These are phyloP conservation scores for Phytophthora hybrid DNA, from an alignment of 352 stramenopile species.

Conservation along the genomic window DNA sequence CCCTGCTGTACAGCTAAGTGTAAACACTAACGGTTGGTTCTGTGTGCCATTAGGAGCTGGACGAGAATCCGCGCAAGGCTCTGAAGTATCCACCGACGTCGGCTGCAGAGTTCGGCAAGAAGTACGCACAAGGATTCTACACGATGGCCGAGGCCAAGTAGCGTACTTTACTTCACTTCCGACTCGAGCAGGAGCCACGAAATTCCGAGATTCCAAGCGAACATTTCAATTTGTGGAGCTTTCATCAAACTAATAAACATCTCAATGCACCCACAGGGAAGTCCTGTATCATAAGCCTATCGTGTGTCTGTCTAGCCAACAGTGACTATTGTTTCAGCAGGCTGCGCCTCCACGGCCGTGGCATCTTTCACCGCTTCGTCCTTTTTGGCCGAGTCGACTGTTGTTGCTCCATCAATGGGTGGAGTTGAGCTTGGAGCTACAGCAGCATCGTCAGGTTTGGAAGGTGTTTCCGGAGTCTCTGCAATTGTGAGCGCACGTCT, in stretches of 20 bases:
- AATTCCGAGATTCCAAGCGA: not conserved
- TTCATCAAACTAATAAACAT: constrained; percentile 33
- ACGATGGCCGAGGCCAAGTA: constrained; percentile 86
- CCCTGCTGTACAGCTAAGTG: not conserved
- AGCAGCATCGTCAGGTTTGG: constrained; percentile 12
- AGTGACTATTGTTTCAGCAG: constrained; percentile 3
- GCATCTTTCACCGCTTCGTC: constrained; percentile 12
- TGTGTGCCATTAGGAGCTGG: constrained; percentile 54
- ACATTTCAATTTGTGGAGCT: constrained; percentile 11
- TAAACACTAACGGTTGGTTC: not conserved
- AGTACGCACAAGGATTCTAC: constrained; percentile 88
- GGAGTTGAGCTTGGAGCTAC: not conserved
- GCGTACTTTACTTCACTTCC: not conserved
- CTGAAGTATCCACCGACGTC: constrained; percentile 74
- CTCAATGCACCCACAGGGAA: constrained; percentile 16
- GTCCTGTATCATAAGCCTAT: not conserved
- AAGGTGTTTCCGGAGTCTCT: constrained; percentile 16
- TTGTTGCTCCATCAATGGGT: not conserved
- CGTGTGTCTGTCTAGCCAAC: not conserved
- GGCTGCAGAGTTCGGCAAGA: constrained; percentile 76
- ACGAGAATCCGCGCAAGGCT: constrained; percentile 81
- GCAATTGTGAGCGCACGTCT: constrained; percentile 35
- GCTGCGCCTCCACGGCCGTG: not conserved
- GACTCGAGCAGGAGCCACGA: not conserved
- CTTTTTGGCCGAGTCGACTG: constrained; percentile 1